A percentile compares a stretch with the other conserved stretches of the same genome.
These are phyloP conservation scores for Ilyonectria mors-panacis DNA, from an alignment of 2,329 filamentous ascomycete species.

Conservation along the genomic window DNA sequence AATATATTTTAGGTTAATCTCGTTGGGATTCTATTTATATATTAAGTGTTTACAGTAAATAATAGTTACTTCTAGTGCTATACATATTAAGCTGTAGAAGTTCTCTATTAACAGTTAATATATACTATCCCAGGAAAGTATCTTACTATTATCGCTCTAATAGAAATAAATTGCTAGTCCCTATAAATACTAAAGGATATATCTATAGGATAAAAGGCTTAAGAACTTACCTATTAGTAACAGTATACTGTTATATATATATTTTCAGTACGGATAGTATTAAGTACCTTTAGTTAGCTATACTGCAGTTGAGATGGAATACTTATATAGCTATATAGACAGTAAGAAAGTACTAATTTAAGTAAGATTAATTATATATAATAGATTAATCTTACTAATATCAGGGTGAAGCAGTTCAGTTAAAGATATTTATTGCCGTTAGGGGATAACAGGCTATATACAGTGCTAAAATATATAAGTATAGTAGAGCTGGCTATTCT, in stretches of 20 bases:
- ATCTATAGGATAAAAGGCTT: constrained; percentile 16
- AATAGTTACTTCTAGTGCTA: not conserved
- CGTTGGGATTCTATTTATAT: constrained; percentile 11
- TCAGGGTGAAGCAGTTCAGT: constrained; percentile 4
- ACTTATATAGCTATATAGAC: not conserved
- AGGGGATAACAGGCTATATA: constrained; percentile 1
- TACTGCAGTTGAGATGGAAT: constrained; percentile 8
- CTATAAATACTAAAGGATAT: constrained; percentile 4
- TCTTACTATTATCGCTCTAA: constrained; percentile 19
- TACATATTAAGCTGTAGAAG: constrained; percentile 7
- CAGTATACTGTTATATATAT: constrained; percentile 1
- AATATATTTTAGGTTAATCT: not conserved
- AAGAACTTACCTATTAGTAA: constrained; percentile 14
- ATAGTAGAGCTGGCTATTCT: constrained; percentile 12
- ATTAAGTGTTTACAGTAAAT: constrained; percentile 1
- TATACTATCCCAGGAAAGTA: constrained; percentile 14
- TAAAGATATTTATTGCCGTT: constrained; percentile 7
- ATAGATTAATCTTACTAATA: constrained; percentile 17
- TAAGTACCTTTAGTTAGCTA: constrained; percentile 4
- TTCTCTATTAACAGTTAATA: constrained; percentile 5
- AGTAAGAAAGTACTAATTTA: not conserved
- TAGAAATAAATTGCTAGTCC: constrained; percentile 6
- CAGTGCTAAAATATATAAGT: constrained; percentile 18
- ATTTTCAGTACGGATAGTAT: not conserved
- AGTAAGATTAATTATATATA: constrained; percentile 18